Evolutionary conservation across 768 basidiomycete genomes (phyloP).

Genomic region (Hericium alpestre): DNA sequence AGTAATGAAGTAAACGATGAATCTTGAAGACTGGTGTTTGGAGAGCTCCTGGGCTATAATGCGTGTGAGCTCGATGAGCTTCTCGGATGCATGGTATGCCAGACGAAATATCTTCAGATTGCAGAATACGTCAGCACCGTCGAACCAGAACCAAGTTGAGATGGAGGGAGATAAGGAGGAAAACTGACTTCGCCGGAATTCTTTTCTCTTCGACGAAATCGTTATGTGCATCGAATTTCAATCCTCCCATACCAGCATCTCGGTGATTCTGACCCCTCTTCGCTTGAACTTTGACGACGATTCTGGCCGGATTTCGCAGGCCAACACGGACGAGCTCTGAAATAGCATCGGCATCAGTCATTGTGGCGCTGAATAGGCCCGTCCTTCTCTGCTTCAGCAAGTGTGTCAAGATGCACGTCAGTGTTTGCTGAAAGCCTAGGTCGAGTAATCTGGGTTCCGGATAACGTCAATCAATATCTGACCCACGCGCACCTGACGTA

Average conservation of each 20-base stretch:
- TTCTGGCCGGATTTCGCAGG: constrained; percentile 84
- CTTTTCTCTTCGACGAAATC: constrained; percentile 58
- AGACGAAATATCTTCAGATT: constrained; percentile 80
- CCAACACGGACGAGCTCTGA: constrained; percentile 90
- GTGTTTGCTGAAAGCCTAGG: constrained; percentile 66
- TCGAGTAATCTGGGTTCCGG: constrained; percentile 55
- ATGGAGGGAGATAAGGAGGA: neutral
- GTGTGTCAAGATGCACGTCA: constrained; percentile 75
- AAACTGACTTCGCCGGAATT: constrained; percentile 59
- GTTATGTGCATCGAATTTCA: constrained; percentile 15
- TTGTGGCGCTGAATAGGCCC: constrained; percentile 94
- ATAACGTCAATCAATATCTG: neutral
- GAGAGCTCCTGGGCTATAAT: constrained; percentile 60
- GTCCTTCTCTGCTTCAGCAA: constrained; percentile 94
- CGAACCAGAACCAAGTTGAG: neutral
- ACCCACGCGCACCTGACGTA: constrained; percentile 23
- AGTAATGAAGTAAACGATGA: constrained; percentile 95
- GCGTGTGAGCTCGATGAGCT: constrained; percentile 69
- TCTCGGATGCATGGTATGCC: constrained; percentile 67
- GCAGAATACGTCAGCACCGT: neutral
- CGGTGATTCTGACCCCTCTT: constrained; percentile 6
- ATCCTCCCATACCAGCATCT: constrained; percentile 15
- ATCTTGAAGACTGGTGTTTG: constrained; percentile 59
- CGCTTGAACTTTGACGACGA: constrained; percentile 83
- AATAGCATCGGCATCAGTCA: constrained; percentile 89